A percentile compares a stretch with the other conserved stretches of the same genome.
Conservation (phyloP, 2,329 filamentous ascomycete species). For the Penicillium sp. region DNA sequence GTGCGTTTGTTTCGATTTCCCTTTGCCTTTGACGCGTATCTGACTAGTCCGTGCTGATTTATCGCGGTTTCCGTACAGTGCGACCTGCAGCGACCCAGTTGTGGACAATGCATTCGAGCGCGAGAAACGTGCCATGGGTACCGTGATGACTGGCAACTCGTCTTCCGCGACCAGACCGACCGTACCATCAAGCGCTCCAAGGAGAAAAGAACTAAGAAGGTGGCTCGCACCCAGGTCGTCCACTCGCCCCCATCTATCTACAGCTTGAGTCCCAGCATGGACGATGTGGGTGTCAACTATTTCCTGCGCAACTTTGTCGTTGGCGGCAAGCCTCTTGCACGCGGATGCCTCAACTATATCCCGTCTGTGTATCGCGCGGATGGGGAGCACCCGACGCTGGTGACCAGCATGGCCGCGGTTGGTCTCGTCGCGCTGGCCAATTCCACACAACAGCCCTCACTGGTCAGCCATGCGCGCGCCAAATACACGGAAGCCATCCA, state of each 20-base stretch:
- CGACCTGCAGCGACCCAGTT: conserved; percentile 22
- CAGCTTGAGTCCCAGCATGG: conserved; percentile 10
- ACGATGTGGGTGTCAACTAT: conserved; percentile 28
- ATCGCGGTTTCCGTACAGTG: conserved; percentile 16
- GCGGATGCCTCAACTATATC: conserved; percentile 27
- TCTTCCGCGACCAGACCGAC: conserved; percentile 31
- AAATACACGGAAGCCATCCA: conserved; percentile 28
- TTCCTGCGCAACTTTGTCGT: conserved; percentile 25
- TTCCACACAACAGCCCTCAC: conserved; percentile 18
- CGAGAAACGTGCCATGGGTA: conserved; percentile 30
- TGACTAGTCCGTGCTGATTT: neutral
- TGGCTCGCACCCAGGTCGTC: no score
- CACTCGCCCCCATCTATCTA: conserved; percentile 1
- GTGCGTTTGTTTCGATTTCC: conserved; percentile 9
- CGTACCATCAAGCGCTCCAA: conserved; percentile 22
- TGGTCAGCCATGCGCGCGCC: conserved; percentile 20
- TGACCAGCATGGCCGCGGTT: conserved; percentile 28
- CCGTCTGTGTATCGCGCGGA: conserved; percentile 16
- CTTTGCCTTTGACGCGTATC: neutral
- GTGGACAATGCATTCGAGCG: conserved; percentile 27
- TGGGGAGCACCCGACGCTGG: conserved; percentile 18
- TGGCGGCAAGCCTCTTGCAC: conserved; percentile 12
- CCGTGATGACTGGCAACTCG: conserved; percentile 32
- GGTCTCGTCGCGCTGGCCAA: conserved; percentile 29
- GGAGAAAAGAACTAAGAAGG: conserved; percentile 4